phyloP scores from a whole-genome alignment of 2,329 filamentous ascomycete genomes.

The Trichoderma citrinoviride region DNA sequence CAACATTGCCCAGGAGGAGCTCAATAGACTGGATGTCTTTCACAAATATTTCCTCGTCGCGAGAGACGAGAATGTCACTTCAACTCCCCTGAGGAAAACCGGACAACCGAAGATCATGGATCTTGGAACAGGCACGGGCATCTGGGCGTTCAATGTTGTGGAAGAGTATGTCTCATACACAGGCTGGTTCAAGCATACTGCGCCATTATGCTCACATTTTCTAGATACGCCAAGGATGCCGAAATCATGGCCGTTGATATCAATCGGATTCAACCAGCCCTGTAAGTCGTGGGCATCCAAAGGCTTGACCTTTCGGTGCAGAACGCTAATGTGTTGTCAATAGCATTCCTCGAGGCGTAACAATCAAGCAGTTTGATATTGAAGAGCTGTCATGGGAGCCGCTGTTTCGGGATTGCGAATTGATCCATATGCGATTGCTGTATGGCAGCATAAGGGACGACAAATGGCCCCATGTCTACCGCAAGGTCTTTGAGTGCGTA shows the following conservation, averaged over 20 bases:
- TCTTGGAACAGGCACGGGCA: conserved; percentile 82
- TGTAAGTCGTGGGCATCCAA: conserved; percentile 30
- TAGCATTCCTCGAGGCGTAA: conserved; percentile 65
- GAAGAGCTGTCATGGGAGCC: conserved; percentile 64
- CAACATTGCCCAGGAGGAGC: conserved; percentile 54
- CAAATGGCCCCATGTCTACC: conserved; percentile 71
- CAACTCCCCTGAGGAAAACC: conserved; percentile 23
- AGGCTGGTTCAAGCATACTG: not conserved
- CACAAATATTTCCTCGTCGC: conserved; percentile 72
- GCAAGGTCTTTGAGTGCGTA: conserved; percentile 63
- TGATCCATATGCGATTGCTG: conserved; percentile 80
- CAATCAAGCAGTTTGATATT: conserved; percentile 65
- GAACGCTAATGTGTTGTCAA: conserved; percentile 23
- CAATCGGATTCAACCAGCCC: conserved; percentile 40
- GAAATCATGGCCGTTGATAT: conserved; percentile 41
- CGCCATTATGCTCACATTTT: conserved; percentile 4
- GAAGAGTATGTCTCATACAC: conserved; percentile 53
- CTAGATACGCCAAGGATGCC: conserved; percentile 29
- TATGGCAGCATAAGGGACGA: conserved; percentile 68
- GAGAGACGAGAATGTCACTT: conserved; percentile 45
- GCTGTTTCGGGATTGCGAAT: conserved; percentile 60
- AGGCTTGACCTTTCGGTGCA: too few species aligned
- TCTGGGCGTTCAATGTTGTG: conserved; percentile 87
- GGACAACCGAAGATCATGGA: conserved; percentile 51
- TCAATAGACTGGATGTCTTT: conserved; percentile 76